Conservation (phyloP, 2,329 filamentous ascomycete genomes). For the Periconia macrospinosa region DNA sequence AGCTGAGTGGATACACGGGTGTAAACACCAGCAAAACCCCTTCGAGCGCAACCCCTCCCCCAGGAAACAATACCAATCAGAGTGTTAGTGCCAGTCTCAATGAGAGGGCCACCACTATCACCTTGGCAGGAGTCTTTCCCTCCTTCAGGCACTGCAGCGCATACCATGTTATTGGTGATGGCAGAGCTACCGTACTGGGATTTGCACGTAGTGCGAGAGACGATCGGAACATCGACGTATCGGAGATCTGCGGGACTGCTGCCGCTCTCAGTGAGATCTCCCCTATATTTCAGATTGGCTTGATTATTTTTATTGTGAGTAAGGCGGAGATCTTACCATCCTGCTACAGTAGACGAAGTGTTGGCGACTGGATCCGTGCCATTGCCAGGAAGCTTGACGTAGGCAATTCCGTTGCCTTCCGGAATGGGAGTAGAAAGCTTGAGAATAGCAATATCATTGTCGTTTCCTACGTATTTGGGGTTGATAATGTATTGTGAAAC, state of each 20-base stretch:
- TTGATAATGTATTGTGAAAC: slow-evolving; percentile 21
- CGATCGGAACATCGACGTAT: slow-evolving; percentile 7
- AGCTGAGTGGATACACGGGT: not conserved
- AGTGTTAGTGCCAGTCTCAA: slow-evolving; percentile 2
- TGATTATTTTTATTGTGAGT: not conserved
- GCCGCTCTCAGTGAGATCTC: slow-evolving; percentile 1
- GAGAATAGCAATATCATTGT: slow-evolving; percentile 26
- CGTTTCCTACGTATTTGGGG: slow-evolving; percentile 19
- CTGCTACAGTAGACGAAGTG: slow-evolving; percentile 22
- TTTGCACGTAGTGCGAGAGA: slow-evolving; percentile 7
- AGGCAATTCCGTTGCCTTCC: slow-evolving; percentile 23
- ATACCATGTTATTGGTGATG: slow-evolving; percentile 8
- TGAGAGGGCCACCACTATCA: slow-evolving; percentile 6
- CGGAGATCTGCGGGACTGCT: not conserved
- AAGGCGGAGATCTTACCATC: slow-evolving; percentile 18
- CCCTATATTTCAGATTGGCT: not conserved
- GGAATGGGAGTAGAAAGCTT: slow-evolving; percentile 18
- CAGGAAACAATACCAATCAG: slow-evolving; percentile 10
- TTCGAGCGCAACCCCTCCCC: slow-evolving; percentile 7
- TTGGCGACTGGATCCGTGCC: slow-evolving; percentile 27
- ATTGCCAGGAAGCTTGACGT: slow-evolving; percentile 21
- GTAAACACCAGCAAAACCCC: slow-evolving; percentile 7
- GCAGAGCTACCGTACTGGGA: not conserved
- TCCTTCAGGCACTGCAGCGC: slow-evolving; percentile 6
- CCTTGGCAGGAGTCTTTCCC: slow-evolving; percentile 13